Percentiles rank a stretch among this genome's conserved stretches.
Evolutionary conservation across 2,329 filamentous ascomycete species (phyloP).

Genomic region (Aspergillus piperis): DNA sequence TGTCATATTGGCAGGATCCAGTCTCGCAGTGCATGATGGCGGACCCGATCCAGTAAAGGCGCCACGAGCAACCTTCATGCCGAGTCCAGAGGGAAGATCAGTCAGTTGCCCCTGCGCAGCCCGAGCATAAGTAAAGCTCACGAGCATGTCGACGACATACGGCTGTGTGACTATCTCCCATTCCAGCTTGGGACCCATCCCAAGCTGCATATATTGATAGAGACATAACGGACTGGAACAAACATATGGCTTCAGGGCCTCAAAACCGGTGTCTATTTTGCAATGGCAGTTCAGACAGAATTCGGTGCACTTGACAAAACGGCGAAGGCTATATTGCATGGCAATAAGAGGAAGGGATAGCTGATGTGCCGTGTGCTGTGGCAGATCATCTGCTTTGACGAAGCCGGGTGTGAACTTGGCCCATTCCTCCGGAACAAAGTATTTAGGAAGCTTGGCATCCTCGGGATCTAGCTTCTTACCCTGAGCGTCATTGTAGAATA

Average conservation of each 20-base stretch:
- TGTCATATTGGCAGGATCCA: constrained; percentile 36
- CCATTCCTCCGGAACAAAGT: constrained; percentile 28
- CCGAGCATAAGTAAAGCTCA: constrained; percentile 76
- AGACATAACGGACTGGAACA: constrained; percentile 75
- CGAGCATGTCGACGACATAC: constrained; percentile 77
- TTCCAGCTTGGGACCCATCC: constrained; percentile 81
- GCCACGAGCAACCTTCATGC: constrained; percentile 51
- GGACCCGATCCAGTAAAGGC: neutral
- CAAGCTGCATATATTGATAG: constrained; percentile 85
- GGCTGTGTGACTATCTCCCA: constrained; percentile 79
- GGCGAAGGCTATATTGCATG: constrained; percentile 76
- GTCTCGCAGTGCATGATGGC: neutral
- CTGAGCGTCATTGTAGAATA: constrained; percentile 54
- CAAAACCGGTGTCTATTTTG: constrained; percentile 63
- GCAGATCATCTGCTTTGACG: constrained; percentile 55
- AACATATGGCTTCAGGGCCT: constrained; percentile 62
- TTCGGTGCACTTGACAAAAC: constrained; percentile 77
- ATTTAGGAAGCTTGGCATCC: constrained; percentile 16
- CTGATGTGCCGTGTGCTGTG: constrained; percentile 29
- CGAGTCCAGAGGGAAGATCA: constrained; percentile 60
- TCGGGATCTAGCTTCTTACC: constrained; percentile 28
- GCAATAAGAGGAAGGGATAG: constrained; percentile 59
- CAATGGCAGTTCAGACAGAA: constrained; percentile 86
- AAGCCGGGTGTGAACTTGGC: constrained; percentile 39
- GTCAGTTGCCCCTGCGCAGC: constrained; percentile 46